Conservation (phyloP, 352 stramenopile species). For the Globisporangium cystogenes region DNA sequence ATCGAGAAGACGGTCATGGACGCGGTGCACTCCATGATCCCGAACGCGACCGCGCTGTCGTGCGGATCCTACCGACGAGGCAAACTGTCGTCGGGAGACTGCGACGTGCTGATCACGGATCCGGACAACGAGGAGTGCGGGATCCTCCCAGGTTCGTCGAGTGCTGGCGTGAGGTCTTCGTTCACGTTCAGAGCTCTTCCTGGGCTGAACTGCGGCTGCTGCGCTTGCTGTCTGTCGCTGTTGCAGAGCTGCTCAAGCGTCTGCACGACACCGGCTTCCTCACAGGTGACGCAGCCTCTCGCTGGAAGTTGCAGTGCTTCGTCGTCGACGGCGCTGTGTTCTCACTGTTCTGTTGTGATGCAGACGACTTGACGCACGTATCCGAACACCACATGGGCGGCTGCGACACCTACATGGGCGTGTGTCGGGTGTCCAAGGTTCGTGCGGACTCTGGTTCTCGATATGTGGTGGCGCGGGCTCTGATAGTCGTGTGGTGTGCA, state of each 20-base stretch:
- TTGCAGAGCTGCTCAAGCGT: slow-evolving; percentile 38
- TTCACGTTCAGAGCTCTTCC: background rate
- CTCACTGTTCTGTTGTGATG: background rate
- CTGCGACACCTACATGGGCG: slow-evolving; percentile 86
- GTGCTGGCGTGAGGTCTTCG: background rate
- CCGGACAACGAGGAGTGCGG: slow-evolving; percentile 57
- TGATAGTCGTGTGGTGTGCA: background rate
- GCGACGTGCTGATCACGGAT: slow-evolving; percentile 77
- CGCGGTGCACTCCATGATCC: slow-evolving; percentile 55
- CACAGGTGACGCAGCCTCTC: slow-evolving; percentile 21
- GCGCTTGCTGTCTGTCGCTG: background rate
- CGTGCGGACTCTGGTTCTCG: background rate
- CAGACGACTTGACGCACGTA: slow-evolving; percentile 67
- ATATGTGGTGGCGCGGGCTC: no score
- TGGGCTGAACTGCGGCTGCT: background rate
- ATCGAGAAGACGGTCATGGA: slow-evolving; percentile 76
- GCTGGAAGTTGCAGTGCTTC: no score
- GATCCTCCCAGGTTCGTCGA: slow-evolving; percentile 41
- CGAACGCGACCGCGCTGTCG: slow-evolving; percentile 49
- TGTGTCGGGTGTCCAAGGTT: slow-evolving; percentile 62
- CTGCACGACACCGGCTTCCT: slow-evolving; percentile 65
- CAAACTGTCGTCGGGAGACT: slow-evolving; percentile 62
- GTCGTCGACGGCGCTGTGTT: background rate
- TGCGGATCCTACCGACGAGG: slow-evolving; percentile 81
- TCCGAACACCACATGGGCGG: slow-evolving; percentile 42